phyloP scores from a whole-genome alignment of 257 asterid genomes.

The Solanum virginianum region DNA sequence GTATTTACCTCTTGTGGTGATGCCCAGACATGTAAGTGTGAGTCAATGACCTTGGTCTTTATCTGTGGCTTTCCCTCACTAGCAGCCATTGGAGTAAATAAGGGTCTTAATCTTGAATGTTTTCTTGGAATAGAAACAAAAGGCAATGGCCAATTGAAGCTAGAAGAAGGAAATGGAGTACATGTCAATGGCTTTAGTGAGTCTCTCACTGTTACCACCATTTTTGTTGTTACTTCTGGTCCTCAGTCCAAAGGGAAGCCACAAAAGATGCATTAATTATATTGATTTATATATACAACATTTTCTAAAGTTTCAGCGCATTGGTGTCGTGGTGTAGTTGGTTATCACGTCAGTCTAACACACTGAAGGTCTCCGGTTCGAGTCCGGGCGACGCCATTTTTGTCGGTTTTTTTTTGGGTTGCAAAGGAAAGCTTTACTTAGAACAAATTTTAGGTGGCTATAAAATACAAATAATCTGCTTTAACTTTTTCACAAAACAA shows the following conservation, averaged over 20 bases:
- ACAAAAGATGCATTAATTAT: not conserved
- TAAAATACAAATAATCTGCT: too few species aligned
- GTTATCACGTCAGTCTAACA: constrained; percentile 91
- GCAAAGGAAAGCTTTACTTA: too few species aligned
- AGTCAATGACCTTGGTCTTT: constrained; percentile 44
- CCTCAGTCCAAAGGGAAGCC: not conserved
- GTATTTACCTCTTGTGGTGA: constrained; percentile 44
- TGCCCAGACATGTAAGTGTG: constrained; percentile 94
- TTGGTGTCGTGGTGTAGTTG: constrained; percentile 79
- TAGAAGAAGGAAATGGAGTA: constrained; percentile 2
- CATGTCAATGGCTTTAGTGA: constrained; percentile 20
- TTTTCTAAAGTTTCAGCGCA: rapidly evolving
- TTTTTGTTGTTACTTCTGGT: not conserved
- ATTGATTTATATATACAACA: rapidly evolving
- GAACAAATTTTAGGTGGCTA: too few species aligned
- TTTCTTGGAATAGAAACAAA: constrained; percentile 1
- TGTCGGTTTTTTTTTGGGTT: not conserved
- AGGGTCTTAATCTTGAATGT: not conserved
- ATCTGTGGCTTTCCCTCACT: not conserved
- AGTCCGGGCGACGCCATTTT: constrained; percentile 56
- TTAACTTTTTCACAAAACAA: too few species aligned
- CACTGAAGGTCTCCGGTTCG: constrained; percentile 92
- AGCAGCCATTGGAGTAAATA: constrained; percentile 25
- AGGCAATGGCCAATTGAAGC: not conserved
- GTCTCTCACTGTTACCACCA: constrained; percentile 7